Base-by-base conservation (phyloP, 306 rosid species). In the Rubus parviflorus region DNA sequence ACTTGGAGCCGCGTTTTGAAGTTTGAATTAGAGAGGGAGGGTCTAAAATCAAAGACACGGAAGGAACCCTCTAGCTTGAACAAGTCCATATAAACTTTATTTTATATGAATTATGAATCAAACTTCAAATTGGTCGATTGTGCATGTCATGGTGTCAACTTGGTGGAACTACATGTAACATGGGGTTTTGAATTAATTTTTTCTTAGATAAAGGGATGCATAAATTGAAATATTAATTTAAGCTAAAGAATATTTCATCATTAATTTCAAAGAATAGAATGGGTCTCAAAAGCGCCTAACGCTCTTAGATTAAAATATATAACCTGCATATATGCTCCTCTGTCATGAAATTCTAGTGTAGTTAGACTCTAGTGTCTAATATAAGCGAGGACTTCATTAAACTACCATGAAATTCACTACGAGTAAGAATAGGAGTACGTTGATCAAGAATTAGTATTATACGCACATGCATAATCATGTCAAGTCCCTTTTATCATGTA, bases 1-100 rank as follows among this genome's bases (percentile, higher is more conserved):
- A 56, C 75, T 74, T 60, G 20, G 64, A 66, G 70, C 75, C 80
- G 65, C 61, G 75, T 51, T 74, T 68, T 22, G 15, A 79, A 62
- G 74, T 67, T 75, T 68, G 72, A 80, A 74, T 45, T 19, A 4
- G 83, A 56, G 48, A 40, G 48, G 48, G 48, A 35, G 20, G 57
- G 79, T 77, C 81, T 42, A 30, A 58, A 73, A 51, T 74, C 76
- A 46, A 80, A 62, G 76, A 61, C 77, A 61, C 81, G 72, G 45
- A 64, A 35, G 35, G 35, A 30, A 30, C 35, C 35, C 46, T 41
- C 23, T 49, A 40, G 70, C 54, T 67, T 67, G 72, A 67, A 67
- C 25, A 4, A 43, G 72, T 67, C 72, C 72, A 67, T 5, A 8
- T 67, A 16, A 5, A 63, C 46, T 63, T 63, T 38, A 65, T 65